Base-by-base conservation (phyloP, 106 monocot species). In the Apostasia ramifera region DNA sequence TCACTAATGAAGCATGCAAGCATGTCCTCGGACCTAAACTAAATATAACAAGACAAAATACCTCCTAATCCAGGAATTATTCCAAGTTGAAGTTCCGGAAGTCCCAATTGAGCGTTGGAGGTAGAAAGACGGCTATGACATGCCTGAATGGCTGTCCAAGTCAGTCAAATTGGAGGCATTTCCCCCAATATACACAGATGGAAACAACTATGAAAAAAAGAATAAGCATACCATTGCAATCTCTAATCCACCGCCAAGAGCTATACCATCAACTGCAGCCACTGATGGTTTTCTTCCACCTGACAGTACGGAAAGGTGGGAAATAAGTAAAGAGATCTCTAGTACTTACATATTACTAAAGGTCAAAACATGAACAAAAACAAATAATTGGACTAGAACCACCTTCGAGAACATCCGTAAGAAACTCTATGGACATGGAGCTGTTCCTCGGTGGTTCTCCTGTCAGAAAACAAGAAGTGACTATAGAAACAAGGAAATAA, bases 51-150 rank as follows among this genome's bases (percentile, higher is more conserved):
- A 11, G 68, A 9, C 59, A 62, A 12, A 61, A 50, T 75, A 95
- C 95, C 95, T 95, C 95, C 95, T 71, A 95, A 84, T 69, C 95
- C 95, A 41, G 95, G 91, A 70, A 95, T 88, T 38, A 95, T 67
- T 72, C 95, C 95, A 72, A 95, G 86, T 71, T 86, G 88, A 72
- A 95, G 91, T 80, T 95, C 95, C 43, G 95, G 95, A 57, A 95
- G 78, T 10, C 91, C 95, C 67, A 95, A 76, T 69, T 86, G 91
- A 66, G 84, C 77, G 73, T 62, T 74, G 40, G 83, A 54, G 55
- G 95, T 95, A 59, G 84, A 88, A 61, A 95, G 79, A 42, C 95
- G 88, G 44, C 70, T 88, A 95, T 95, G 88, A 67, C 95, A 95
- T 56, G 86, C 91, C 95, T 95, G 70, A 63, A 45, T 59, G 60